phyloP scores from a whole-genome alignment of 192 early-diverging fungal species.

The Entomortierella lignicola region DNA sequence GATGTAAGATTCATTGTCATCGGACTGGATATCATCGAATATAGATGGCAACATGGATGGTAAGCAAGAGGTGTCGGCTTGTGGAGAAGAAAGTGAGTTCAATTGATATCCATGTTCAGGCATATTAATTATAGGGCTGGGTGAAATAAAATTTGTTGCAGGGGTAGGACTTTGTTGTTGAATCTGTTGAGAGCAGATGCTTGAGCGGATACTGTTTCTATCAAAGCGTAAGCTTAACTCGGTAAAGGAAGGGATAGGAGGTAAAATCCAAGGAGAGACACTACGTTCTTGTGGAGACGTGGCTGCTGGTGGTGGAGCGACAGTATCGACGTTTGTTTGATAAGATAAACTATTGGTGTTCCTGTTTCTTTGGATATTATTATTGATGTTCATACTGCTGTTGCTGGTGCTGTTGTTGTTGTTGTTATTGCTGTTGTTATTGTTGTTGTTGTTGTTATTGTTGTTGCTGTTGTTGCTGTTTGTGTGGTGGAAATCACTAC shows the following conservation, averaged over 20 bases:
- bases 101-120: conserved; percentile 2
- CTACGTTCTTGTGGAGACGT: neutral
- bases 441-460: neutral
- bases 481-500: neutral
- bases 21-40: conserved; percentile 34
- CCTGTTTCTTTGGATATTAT: neutral
- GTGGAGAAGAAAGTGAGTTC: neutral
- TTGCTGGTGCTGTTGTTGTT: neutral
- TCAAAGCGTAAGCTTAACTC: conserved; percentile 27
- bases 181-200: neutral
- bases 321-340: neutral
- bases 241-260: conserved; percentile 33
- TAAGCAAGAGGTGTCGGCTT: neutral
- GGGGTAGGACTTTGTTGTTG: neutral
- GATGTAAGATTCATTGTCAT: conserved; percentile 43
- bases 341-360: neutral
- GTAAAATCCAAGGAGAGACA: conserved; percentile 25
- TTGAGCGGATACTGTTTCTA: neutral
- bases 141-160: neutral
- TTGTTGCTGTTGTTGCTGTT: neutral
- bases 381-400: neutral
- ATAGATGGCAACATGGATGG: conserved; percentile 14
- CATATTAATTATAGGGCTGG: conserved; percentile 1
- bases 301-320: too few relatives aligned
- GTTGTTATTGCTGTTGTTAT: neutral